Conservation (phyloP, 2,329 filamentous ascomycete species). For the Dactylonectria macrodidyma region DNA sequence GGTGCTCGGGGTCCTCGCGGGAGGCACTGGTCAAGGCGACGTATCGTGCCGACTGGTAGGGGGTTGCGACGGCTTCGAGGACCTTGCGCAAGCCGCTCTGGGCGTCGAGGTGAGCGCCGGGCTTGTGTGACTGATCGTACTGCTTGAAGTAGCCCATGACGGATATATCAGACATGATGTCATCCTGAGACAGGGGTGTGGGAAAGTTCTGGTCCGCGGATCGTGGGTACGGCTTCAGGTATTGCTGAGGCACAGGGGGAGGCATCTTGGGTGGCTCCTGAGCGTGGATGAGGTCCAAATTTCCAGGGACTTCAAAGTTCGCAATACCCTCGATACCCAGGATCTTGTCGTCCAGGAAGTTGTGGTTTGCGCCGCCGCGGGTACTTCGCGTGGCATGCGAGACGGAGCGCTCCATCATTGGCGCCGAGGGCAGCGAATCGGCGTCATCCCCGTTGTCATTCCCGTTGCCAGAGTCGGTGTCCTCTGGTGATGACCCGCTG, state of each 20-base stretch:
- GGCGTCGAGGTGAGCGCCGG: slow-evolving; percentile 69
- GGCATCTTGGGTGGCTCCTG: slow-evolving; percentile 72
- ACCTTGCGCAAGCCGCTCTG: slow-evolving; percentile 68
- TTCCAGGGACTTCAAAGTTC: slow-evolving; percentile 72
- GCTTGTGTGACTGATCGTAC: slow-evolving; percentile 68
- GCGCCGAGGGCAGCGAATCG: slow-evolving; percentile 64
- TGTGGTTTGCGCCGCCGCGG: slow-evolving; percentile 67
- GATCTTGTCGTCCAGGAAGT: slow-evolving; percentile 71
- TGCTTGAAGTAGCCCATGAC: slow-evolving; percentile 72
- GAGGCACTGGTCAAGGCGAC: slow-evolving; percentile 63
- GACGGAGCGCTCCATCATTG: slow-evolving; percentile 74
- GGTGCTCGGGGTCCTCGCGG: slow-evolving; percentile 64
- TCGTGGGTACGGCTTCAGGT: slow-evolving; percentile 70
- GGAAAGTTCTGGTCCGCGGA: slow-evolving; percentile 71
- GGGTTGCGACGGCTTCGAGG: slow-evolving; percentile 68
- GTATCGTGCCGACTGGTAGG: slow-evolving; percentile 63
- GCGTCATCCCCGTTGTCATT: slow-evolving; percentile 66
- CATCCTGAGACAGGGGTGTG: slow-evolving; percentile 64
- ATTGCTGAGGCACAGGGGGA: slow-evolving; percentile 69
- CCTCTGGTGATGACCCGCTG: slow-evolving; percentile 64
- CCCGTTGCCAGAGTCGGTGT: slow-evolving; percentile 67
- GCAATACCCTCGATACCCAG: slow-evolving; percentile 73
- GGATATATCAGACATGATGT: slow-evolving; percentile 68
- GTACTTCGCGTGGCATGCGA: slow-evolving; percentile 77
- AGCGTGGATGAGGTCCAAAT: slow-evolving; percentile 69